Evolutionary conservation across 108 stramenopile genomes (phyloP).

Genomic region (Skeletonema potamos): DNA sequence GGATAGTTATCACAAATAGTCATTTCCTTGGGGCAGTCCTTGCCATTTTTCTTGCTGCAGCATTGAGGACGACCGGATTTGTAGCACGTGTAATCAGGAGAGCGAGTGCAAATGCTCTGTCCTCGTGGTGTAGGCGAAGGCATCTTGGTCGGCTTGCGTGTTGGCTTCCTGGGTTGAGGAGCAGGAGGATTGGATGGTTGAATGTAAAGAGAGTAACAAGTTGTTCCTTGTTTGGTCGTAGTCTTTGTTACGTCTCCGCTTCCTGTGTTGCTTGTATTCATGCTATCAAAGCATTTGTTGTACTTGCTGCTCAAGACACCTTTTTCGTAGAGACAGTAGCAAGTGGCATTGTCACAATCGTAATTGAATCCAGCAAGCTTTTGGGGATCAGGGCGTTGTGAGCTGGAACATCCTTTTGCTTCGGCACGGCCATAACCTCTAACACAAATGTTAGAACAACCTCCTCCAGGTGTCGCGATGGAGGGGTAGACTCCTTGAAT

Average conservation of each 20-base stretch:
- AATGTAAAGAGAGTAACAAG: background rate
- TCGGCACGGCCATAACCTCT: background rate
- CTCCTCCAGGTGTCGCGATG: background rate
- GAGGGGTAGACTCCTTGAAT: background rate
- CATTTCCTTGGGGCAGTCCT: background rate
- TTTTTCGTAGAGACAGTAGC: slow-evolving; percentile 3
- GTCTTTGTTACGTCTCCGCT: background rate
- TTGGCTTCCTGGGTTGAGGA: background rate
- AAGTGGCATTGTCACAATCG: background rate
- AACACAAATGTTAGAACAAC: background rate
- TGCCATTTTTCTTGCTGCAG: background rate
- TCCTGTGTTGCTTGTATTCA: background rate
- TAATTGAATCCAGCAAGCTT: background rate
- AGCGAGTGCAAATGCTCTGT: background rate
- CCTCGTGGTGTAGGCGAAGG: background rate
- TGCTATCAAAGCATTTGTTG: background rate
- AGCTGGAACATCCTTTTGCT: background rate
- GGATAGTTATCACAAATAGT: background rate
- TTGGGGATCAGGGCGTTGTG: background rate
- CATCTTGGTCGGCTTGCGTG: too few relatives aligned
- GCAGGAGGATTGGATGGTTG: background rate
- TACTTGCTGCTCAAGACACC: background rate
- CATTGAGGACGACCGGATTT: background rate
- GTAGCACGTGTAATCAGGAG: slow-evolving; percentile 9
- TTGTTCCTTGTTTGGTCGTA: background rate